phyloP scores from a whole-genome alignment of 495 filamentous ascomycete species.

The Xylaria longipes region DNA sequence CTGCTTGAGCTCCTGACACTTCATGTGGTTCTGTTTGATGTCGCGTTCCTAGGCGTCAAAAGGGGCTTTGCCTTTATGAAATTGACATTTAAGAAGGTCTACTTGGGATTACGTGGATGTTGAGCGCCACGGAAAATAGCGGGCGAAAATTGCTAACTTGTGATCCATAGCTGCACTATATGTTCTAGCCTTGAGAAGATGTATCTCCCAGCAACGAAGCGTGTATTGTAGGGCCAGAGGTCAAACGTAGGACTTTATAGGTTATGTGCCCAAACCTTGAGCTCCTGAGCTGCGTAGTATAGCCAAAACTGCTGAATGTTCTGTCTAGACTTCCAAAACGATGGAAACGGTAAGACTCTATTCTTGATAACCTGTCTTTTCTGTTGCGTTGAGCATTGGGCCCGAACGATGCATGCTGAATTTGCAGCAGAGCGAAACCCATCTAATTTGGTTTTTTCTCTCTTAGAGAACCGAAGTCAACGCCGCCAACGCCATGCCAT shows the following conservation, averaged over 20 bases:
- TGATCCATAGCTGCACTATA: background rate
- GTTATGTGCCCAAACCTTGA: background rate
- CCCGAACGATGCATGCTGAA: constrained; percentile 17
- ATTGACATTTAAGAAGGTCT: too few relatives aligned
- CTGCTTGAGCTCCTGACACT: too few relatives aligned
- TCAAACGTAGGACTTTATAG: background rate
- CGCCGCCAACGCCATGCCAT: constrained; percentile 44
- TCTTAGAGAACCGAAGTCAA: constrained; percentile 21
- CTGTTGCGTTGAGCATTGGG: constrained; percentile 20
- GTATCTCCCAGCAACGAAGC: background rate
- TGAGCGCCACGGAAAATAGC: too few relatives aligned
- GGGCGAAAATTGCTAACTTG: too few relatives aligned
- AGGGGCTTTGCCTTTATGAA: too few relatives aligned
- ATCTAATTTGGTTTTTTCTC: constrained; percentile 1
- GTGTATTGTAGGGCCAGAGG: background rate
- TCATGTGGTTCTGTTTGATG: too few relatives aligned
- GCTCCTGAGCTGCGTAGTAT: background rate
- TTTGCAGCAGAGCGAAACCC: constrained; percentile 2
- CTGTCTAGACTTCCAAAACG: background rate
- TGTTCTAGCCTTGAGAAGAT: background rate
- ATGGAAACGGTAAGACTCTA: background rate
- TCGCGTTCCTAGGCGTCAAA: too few relatives aligned
- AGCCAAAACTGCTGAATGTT: background rate
- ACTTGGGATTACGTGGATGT: too few relatives aligned
- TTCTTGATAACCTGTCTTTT: constrained; percentile 16